phyloP scores from a whole-genome alignment of 305 asterid species.

The Fraxinus albicans region DNA sequence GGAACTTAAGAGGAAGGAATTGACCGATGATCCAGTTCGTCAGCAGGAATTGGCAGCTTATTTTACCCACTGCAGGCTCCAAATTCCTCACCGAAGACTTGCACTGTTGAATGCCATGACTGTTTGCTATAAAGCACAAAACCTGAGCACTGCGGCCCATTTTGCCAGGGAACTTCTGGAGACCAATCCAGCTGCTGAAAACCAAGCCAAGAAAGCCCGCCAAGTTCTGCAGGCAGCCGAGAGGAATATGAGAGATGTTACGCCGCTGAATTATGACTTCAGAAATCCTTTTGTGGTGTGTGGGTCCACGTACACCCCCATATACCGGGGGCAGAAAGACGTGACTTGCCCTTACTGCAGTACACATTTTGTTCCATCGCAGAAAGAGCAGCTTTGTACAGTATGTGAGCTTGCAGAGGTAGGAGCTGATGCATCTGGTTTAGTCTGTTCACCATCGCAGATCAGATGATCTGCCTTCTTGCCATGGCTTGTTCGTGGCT shows the following conservation, averaged over 20 bases:
- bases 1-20: constrained; percentile 84
- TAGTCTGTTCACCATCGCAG: constrained; percentile 85
- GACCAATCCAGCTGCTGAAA: constrained; percentile 69
- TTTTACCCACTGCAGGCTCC: constrained; percentile 87
- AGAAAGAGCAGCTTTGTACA: constrained; percentile 69
- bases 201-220: constrained; percentile 63
- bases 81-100: constrained; percentile 76
- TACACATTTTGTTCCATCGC: constrained; percentile 5
- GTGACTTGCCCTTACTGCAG: too few species aligned
- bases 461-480: constrained; percentile 36
- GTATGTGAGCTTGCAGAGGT: constrained; percentile 80
- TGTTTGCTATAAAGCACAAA: constrained; percentile 66
- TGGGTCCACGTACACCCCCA: too few species aligned
- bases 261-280: too few species aligned
- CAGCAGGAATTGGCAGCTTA: constrained; percentile 95
- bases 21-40: constrained; percentile 67
- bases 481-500: constrained; percentile 19
- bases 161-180: constrained; percentile 82
- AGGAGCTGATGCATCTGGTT: constrained; percentile 91
- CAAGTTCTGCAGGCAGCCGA: constrained; percentile 83
- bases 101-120: constrained; percentile 75
- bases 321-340: too few species aligned
- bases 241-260: constrained; percentile 39
- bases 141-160: constrained; percentile 71
- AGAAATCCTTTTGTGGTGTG: too few species aligned